Evolutionary conservation across 1,284 basidiomycete genomes (phyloP).

Genomic region (Lentinula novae-zelandiae): DNA sequence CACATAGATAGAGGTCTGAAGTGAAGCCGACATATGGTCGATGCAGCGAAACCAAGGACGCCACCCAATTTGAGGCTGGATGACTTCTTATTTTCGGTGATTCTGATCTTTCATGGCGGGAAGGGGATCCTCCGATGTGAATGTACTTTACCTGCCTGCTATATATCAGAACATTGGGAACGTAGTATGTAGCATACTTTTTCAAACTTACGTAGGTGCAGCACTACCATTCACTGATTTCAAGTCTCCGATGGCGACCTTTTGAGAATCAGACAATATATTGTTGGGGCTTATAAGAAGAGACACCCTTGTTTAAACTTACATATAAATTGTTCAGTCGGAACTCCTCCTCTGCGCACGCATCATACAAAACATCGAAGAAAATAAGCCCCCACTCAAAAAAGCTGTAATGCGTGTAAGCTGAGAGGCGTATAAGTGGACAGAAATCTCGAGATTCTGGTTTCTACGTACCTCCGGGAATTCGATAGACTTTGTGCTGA

Average conservation of each 20-base stretch:
- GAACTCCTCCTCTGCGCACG: constrained; percentile 63
- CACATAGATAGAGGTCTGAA: constrained; percentile 56
- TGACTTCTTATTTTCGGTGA: background rate
- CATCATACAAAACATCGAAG: constrained; percentile 78
- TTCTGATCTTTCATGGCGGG: background rate
- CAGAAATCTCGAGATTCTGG: background rate
- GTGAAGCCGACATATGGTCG: constrained; percentile 35
- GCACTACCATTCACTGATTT: background rate
- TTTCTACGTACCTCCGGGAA: constrained; percentile 66
- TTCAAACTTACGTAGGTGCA: background rate
- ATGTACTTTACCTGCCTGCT: constrained; percentile 5
- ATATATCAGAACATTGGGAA: background rate
- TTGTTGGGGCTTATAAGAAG: background rate
- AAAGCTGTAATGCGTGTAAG: constrained; percentile 82
- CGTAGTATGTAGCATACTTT: background rate
- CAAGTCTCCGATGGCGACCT: constrained; percentile 2
- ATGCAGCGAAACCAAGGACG: background rate
- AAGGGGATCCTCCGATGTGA: background rate
- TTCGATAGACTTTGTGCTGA: constrained; percentile 75
- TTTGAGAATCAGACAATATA: background rate
- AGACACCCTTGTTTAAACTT: constrained; percentile 17
- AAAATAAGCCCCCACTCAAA: constrained; percentile 87
- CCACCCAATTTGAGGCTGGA: background rate
- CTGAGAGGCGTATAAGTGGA: constrained; percentile 32
- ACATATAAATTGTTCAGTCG: constrained; percentile 51